Percentiles rank a stretch among this genome's conserved stretches.
These are phyloP conservation scores for Cyberlindnera sargentensis DNA, from an alignment of 805 yeast species.

Conservation along the genomic window DNA sequence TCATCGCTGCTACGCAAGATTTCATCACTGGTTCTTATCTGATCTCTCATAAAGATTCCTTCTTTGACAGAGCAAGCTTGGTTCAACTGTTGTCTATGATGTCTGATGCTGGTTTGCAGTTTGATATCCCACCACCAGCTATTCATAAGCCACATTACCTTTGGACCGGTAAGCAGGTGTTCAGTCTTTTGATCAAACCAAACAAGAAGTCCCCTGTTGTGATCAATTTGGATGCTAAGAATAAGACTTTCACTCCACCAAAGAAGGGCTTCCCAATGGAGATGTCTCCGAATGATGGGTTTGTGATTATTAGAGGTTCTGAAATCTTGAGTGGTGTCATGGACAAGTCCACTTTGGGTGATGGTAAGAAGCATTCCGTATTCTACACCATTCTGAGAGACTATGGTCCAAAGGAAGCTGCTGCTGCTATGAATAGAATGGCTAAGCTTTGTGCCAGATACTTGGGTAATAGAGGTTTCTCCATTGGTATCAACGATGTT, in stretches of 20 bases:
- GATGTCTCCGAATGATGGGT: conserved; percentile 98
- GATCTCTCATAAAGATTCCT: conserved; percentile 88
- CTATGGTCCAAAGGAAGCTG: conserved; percentile 95
- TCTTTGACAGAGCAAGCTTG: conserved; percentile 80
- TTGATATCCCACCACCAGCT: conserved; percentile 94
- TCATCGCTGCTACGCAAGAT: conserved; percentile 99
- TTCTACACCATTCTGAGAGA: conserved; percentile 93
- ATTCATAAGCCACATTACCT: conserved; percentile 79
- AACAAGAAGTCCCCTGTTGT: conserved; percentile 68
- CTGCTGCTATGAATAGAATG: conserved; percentile 96
- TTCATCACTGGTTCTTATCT: conserved; percentile 94
- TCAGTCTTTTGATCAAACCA: conserved; percentile 81
- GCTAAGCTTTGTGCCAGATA: conserved; percentile 97
- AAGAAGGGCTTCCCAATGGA: conserved; percentile 66
- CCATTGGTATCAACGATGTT: conserved; percentile 96
- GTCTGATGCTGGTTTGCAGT: conserved; percentile 85
- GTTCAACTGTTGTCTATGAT: conserved; percentile 85
- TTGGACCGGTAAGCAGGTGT: conserved; percentile 98
- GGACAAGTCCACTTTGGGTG: conserved; percentile 96
- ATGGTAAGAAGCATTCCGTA: conserved; percentile 95
- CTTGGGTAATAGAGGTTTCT: conserved; percentile 92
- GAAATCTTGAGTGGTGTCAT: conserved; percentile 85
- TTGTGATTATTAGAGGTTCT: conserved; percentile 83
- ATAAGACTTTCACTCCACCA: conserved; percentile 84
- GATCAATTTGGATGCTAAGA: conserved; percentile 90